phyloP scores from a whole-genome alignment of 495 filamentous ascomycete genomes.

The Neurospora africana region DNA sequence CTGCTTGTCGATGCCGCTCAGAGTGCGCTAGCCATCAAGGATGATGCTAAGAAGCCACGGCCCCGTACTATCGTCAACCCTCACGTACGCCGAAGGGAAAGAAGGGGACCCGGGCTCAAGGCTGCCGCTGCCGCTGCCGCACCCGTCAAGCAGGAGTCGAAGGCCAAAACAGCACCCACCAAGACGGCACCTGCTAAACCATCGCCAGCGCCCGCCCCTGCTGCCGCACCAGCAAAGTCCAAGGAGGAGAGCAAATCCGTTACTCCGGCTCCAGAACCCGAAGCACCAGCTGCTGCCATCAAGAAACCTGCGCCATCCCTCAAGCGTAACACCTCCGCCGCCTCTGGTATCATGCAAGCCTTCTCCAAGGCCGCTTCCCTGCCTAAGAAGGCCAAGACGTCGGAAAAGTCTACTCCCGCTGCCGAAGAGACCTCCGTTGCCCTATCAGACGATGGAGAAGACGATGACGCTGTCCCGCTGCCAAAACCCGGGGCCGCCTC shows the following conservation, averaged over 20 bases:
- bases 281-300: conserved; percentile 17
- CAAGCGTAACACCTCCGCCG: conserved; percentile 45
- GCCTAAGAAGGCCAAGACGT: conserved; percentile 40
- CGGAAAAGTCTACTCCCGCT: conserved; percentile 32
- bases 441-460: conserved; percentile 62
- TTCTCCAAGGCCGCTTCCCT: conserved; percentile 73
- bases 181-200: conserved; percentile 11
- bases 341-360: conserved; percentile 60
- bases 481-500: conserved; percentile 24
- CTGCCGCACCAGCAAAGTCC: conserved; percentile 10
- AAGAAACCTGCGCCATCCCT: conserved; percentile 34
- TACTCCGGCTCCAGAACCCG: conserved; percentile 13
- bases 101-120: conserved; percentile 14
- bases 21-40: conserved; percentile 37
- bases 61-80: conserved; percentile 25
- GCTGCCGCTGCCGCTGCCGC: conserved; percentile 7
- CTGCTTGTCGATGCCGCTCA: conserved; percentile 60
- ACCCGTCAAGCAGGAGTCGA: conserved; percentile 1
- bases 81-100: conserved; percentile 30
- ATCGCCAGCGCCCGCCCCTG: conserved; percentile 13
- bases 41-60: conserved; percentile 10
- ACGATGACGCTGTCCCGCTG: conserved; percentile 41
- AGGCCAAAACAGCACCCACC: conserved; percentile 4
- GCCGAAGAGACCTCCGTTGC: conserved; percentile 50
- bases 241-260: conserved; percentile 27